Base-by-base conservation (phyloP, 2,329 filamentous ascomycete genomes). In the Trichoderma semiorbis region DNA sequence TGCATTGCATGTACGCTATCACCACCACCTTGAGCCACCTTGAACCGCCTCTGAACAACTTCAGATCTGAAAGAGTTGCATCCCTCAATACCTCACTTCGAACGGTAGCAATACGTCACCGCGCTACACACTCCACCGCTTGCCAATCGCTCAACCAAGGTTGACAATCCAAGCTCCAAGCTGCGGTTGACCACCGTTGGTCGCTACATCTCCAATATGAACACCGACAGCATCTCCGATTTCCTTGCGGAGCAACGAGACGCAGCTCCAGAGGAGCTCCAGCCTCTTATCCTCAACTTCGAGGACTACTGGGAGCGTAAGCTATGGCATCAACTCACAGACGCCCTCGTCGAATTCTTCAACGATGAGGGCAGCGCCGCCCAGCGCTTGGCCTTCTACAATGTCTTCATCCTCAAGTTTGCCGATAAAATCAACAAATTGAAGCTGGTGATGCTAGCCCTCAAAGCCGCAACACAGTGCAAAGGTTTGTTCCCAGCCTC, bases 361-460 rank as follows among this genome's bases (percentile, higher is more conserved):
- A 91, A 91, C 78, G 85, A 93, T 77, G 88, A 92, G 58, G 89
- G 91, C 79, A 98, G 95, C 83, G 92, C 90, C 71, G 87, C 90
- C 72, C 94, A 97, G 84, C 92, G 95, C 79, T 89, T 99, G 84
- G 86, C 91, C 73, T 92, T 99, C 83, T 99, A 96, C 87, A 94
- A 96, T 84, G 91, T 90, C 78, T 99, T 99, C 85, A 92, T 99
- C 82, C 89, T 95, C 81, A 96, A 92, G 83, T 99, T 99, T 80
- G 94, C 95, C 75, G 95, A 97, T 81, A 98, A 97, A 88, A 98
- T 99, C 87, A 99, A 98, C 85, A 95, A 98, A 85, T 87, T 99
- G 74, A 98, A 98, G 88, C 91, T 98, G 76, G 96, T 99, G 76
- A 92, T 93, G 75, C 85, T 99, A 76, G 96, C 94, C 18, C 85